A percentile compares a stretch with the other conserved stretches of the same genome.
phyloP scores from a whole-genome alignment of 2,329 filamentous ascomycete genomes.

The Alternaria sp. region DNA sequence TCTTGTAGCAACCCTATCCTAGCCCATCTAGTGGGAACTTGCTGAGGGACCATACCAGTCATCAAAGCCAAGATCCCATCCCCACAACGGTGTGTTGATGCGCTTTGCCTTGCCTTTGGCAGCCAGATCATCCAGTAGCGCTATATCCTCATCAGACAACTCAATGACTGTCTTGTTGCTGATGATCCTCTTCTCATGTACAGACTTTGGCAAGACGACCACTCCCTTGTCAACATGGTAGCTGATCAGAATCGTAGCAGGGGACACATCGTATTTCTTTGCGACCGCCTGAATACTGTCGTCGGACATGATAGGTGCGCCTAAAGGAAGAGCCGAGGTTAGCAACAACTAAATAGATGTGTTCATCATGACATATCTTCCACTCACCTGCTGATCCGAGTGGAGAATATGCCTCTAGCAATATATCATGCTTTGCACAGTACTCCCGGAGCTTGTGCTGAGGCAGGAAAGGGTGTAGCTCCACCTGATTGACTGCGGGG shows the following conservation, averaged over 20 bases:
- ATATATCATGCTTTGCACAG: slow-evolving; percentile 18
- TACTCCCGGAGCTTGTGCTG: slow-evolving; percentile 17
- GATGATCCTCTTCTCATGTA: slow-evolving; percentile 14
- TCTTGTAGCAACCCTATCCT: no score
- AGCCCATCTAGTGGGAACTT: no score
- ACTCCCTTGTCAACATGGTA: slow-evolving; percentile 75
- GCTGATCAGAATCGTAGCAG: slow-evolving; percentile 80
- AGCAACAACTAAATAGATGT: no score
- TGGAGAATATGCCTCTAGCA: slow-evolving; percentile 19
- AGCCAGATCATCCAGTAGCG: slow-evolving; percentile 8
- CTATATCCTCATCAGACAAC: slow-evolving; percentile 70
- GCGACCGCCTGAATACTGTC: slow-evolving; percentile 64
- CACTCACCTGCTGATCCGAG: slow-evolving; percentile 8
- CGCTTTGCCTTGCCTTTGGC: slow-evolving; percentile 15
- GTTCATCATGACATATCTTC: no score
- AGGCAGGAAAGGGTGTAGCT: slow-evolving; percentile 23
- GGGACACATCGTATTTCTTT: slow-evolving; percentile 67
- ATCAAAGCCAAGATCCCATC: slow-evolving; percentile 19
- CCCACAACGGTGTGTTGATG: slow-evolving; percentile 19
- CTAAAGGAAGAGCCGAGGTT: no score
- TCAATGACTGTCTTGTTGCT: slow-evolving; percentile 64
- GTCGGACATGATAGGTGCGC: no score
- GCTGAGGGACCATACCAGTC: slow-evolving; percentile 14
- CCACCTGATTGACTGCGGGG: slow-evolving; percentile 29
- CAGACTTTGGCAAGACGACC: slow-evolving; percentile 16